A percentile compares a stretch with the other conserved stretches of the same genome.
phyloP scores from a whole-genome alignment of 768 basidiomycete genomes.

The Agaricus blazei region DNA sequence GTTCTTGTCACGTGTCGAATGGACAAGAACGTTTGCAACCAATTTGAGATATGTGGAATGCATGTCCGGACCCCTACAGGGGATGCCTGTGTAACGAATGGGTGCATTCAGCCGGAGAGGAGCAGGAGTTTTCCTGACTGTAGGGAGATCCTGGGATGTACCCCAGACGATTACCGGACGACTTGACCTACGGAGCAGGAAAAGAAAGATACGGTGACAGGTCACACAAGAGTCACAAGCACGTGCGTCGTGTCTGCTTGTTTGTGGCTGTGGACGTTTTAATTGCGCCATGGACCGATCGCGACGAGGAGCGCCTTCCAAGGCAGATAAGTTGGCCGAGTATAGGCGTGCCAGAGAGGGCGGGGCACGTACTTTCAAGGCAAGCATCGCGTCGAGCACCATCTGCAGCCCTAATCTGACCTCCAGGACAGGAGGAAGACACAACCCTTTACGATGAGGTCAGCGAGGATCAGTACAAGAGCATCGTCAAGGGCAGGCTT shows the following conservation, averaged over 20 bases:
- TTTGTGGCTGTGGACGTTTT: neutral
- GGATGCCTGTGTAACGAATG: too few relatives aligned
- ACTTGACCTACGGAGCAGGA: too few relatives aligned
- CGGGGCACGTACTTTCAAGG: slow-evolving; percentile 56
- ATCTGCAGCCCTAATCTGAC: neutral
- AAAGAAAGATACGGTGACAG: too few relatives aligned
- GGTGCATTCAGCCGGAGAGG: too few relatives aligned
- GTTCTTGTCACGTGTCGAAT: too few relatives aligned
- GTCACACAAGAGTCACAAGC: neutral
- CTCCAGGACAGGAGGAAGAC: slow-evolving; percentile 43
- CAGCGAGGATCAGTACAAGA: slow-evolving; percentile 81
- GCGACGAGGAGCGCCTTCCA: slow-evolving; percentile 33
- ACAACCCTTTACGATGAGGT: slow-evolving; percentile 83
- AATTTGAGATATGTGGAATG: too few relatives aligned
- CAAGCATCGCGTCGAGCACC: slow-evolving; percentile 21
- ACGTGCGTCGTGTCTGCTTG: slow-evolving; percentile 1
- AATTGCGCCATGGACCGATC: slow-evolving; percentile 31
- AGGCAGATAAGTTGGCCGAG: slow-evolving; percentile 50
- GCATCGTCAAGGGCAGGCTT: slow-evolving; percentile 78
- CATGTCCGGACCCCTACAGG: too few relatives aligned
- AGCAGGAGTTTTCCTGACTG: too few relatives aligned
- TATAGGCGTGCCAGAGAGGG: slow-evolving; percentile 57
- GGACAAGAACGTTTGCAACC: too few relatives aligned
- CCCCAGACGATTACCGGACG: too few relatives aligned
- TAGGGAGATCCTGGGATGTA: too few relatives aligned